These are phyloP conservation scores for Triticum dicoccoides DNA, from an alignment of 176 grass and related monocot genomes.

Conservation along the genomic window DNA sequence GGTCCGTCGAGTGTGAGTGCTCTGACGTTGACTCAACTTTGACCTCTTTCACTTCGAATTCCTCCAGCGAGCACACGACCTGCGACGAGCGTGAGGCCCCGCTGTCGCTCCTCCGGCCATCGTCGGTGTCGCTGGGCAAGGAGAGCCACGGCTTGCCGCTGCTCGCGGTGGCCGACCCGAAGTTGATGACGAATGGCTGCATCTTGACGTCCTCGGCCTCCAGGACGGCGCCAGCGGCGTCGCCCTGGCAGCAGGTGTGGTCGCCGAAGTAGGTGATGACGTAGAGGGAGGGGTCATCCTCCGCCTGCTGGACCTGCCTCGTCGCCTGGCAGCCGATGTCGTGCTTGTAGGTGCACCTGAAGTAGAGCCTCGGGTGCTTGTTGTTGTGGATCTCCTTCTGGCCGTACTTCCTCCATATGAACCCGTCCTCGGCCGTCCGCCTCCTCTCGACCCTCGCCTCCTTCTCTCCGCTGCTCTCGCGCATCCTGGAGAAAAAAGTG, in stretches of 20 bases:
- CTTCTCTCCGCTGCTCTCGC: neutral
- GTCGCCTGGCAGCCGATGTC: conserved; percentile 44
- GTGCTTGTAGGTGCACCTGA: conserved; percentile 45
- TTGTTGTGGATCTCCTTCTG: conserved; percentile 50
- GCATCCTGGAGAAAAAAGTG: neutral
- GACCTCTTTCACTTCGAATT: neutral
- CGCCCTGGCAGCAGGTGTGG: conserved; percentile 41
- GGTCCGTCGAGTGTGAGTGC: neutral
- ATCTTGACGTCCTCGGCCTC: neutral
- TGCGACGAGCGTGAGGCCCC: neutral
- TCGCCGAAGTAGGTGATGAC: conserved; percentile 55
- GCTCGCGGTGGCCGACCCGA: conserved; percentile 3
- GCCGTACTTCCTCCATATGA: conserved; percentile 60
- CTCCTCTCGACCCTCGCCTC: neutral
- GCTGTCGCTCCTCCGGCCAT: neutral
- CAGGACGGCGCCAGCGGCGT: neutral
- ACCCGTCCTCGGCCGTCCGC: conserved; percentile 30
- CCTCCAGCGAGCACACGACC: neutral
- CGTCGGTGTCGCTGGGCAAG: neutral
- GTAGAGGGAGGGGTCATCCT: conserved; percentile 37
- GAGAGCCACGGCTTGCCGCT: neutral
- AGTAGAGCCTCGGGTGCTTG: conserved; percentile 53
- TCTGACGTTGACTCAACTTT: neutral
- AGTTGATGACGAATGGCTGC: conserved; percentile 32
- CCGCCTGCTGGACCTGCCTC: conserved; percentile 53